Percentiles rank a stretch among this genome's conserved stretches.
Evolutionary conservation across 2,329 filamentous ascomycete genomes (phyloP).

Genomic region (Cryphonectria carpinicola): DNA sequence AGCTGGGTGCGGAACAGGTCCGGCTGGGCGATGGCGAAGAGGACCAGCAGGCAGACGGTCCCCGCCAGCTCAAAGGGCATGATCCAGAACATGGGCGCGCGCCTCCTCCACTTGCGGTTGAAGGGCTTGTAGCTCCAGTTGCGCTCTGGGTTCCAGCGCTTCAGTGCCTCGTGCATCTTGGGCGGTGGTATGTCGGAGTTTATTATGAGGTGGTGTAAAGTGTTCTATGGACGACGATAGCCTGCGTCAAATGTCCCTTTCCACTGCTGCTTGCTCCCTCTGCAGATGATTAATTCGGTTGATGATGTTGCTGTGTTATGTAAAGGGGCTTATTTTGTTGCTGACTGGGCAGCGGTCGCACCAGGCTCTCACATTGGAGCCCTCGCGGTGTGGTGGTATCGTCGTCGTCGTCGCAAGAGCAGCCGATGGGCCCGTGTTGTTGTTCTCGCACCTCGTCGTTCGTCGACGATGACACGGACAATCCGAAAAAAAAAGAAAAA

Average conservation of each 20-base stretch:
- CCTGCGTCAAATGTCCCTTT: background rate
- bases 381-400: background rate
- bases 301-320: background rate
- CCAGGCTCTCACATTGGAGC: conserved; percentile 24
- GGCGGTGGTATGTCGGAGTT: background rate
- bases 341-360: conserved; percentile 28
- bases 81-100: conserved; percentile 62
- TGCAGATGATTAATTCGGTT: background rate
- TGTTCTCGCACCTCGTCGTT: background rate
- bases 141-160: conserved; percentile 25
- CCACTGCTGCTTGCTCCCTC: background rate
- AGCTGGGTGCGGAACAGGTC: conserved; percentile 72
- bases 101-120: conserved; percentile 62
- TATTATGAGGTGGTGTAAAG: background rate
- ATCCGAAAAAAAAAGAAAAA: background rate
- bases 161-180: conserved; percentile 18
- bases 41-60: conserved; percentile 67
- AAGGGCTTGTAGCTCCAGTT: conserved; percentile 58
- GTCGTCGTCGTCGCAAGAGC: background rate
- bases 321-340: conserved; percentile 7
- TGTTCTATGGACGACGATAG: background rate
- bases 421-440: background rate
- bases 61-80: conserved; percentile 69
- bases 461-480: background rate
- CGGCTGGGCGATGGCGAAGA: conserved; percentile 75